Conservation (phyloP, 768 basidiomycete genomes). For the Tulasnella calospora region DNA sequence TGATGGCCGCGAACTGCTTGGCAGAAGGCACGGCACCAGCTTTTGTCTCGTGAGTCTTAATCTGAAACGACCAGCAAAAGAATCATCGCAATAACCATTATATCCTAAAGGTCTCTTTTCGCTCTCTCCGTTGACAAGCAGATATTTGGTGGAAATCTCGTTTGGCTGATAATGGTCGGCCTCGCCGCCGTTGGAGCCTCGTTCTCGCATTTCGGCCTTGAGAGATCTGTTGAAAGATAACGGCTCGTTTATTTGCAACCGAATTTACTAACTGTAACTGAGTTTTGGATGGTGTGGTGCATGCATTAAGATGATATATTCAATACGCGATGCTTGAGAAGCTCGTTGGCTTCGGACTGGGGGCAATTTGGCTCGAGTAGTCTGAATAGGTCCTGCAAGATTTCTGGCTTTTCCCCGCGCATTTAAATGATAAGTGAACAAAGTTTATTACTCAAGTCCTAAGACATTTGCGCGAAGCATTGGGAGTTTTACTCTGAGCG, state of each 20-base stretch:
- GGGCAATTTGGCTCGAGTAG: too few relatives aligned
- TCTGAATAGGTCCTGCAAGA: too few relatives aligned
- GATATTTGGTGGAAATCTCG: conserved; percentile 48
- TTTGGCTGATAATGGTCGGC: conserved; percentile 47
- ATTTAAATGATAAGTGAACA: background rate
- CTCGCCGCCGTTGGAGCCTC: background rate
- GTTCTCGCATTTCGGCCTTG: background rate
- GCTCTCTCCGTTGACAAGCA: conserved; percentile 49
- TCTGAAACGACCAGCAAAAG: background rate
- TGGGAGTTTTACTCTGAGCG: background rate
- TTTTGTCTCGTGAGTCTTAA: conserved; percentile 47
- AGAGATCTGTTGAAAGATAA: background rate
- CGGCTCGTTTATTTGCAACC: too few relatives aligned
- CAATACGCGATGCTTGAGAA: too few relatives aligned
- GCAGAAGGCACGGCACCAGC: conserved; percentile 57
- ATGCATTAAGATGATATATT: too few relatives aligned
- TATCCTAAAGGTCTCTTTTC: conserved; percentile 47
- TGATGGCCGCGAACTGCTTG: conserved; percentile 44
- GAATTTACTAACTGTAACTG: too few relatives aligned
- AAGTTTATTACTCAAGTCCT: background rate
- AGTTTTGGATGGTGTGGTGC: too few relatives aligned
- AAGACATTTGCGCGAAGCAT: background rate
- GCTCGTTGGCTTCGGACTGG: too few relatives aligned
- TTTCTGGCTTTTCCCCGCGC: too few relatives aligned
- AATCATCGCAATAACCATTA: background rate